Conservation (phyloP, 768 basidiomycete species). For the Harrya chromipes region DNA sequence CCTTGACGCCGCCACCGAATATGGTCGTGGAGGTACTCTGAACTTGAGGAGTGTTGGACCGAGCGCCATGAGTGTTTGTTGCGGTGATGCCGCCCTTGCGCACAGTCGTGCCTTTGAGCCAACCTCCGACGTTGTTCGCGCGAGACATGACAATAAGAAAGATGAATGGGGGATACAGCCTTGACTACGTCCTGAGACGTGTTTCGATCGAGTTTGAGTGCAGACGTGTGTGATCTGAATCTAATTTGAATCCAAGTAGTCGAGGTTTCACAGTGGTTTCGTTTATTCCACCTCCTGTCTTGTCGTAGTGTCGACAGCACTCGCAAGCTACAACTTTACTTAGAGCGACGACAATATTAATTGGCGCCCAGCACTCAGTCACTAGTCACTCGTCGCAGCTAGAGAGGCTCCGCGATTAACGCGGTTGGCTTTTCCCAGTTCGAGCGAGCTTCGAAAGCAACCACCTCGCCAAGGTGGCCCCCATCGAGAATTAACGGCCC, state of each 20-base stretch:
- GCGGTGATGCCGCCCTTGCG: constrained; percentile 56
- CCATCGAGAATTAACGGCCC: constrained; percentile 1
- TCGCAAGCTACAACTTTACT: background rate
- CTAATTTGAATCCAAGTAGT: background rate
- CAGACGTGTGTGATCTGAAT: no score
- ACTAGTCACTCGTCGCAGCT: constrained; percentile 2
- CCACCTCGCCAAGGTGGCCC: constrained; percentile 2
- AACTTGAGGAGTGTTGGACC: constrained; percentile 63
- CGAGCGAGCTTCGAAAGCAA: constrained; percentile 9
- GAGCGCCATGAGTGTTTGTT: constrained; percentile 43
- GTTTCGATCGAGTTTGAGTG: constrained; percentile 7
- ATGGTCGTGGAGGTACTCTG: constrained; percentile 71
- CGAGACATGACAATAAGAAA: constrained; percentile 30
- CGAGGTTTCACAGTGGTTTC: background rate
- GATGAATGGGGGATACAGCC: background rate
- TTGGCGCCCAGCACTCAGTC: background rate
- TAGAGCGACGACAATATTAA: background rate
- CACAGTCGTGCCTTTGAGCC: constrained; percentile 75
- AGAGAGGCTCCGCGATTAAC: constrained; percentile 2
- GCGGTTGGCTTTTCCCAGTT: constrained; percentile 12
- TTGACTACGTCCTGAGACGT: constrained; percentile 3
- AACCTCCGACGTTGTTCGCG: constrained; percentile 32
- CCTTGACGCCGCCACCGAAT: constrained; percentile 83
- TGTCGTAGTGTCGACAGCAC: background rate
- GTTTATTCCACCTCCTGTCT: background rate